Percentiles rank a stretch among this genome's conserved stretches.
These are phyloP conservation scores for Termitomyces sp. DNA, from an alignment of 768 basidiomycete genomes.

Conservation along the genomic window DNA sequence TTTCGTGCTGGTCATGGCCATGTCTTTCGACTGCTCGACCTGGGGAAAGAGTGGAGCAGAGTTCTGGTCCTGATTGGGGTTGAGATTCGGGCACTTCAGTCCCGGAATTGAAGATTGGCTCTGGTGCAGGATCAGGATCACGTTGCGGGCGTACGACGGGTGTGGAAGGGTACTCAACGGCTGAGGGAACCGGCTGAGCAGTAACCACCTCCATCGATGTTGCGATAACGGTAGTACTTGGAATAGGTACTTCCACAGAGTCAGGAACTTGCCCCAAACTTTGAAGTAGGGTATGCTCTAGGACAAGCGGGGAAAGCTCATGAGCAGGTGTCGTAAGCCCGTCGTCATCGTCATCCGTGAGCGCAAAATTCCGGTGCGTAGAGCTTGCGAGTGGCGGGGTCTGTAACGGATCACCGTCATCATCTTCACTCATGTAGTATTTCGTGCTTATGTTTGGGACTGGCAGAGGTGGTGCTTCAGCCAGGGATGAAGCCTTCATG, in stretches of 20 bases:
- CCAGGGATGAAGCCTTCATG: background rate
- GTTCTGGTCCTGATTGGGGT: constrained; percentile 6
- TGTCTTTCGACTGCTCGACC: constrained; percentile 5
- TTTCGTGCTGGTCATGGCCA: background rate
- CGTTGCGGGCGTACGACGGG: constrained; percentile 11
- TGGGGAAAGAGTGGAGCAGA: constrained; percentile 8
- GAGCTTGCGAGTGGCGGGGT: constrained; percentile 10
- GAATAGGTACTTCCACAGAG: background rate
- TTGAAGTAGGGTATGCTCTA: constrained; percentile 9
- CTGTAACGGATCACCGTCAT: constrained; percentile 12
- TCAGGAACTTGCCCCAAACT: constrained; percentile 7
- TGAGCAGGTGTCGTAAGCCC: constrained; percentile 20
- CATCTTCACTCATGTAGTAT: constrained; percentile 12
- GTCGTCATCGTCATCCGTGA: constrained; percentile 20
- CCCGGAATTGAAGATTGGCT: background rate
- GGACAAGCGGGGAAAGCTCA: constrained; percentile 20
- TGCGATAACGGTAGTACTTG: background rate
- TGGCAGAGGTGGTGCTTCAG: constrained; percentile 19
- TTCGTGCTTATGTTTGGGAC: constrained; percentile 23
- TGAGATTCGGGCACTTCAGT: background rate
- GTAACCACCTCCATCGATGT: constrained; percentile 4
- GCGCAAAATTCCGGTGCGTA: constrained; percentile 10
- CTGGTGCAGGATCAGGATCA: constrained; percentile 14
- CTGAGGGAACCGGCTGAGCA: constrained; percentile 7
- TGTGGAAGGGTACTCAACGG: constrained; percentile 21